Conservation (phyloP, 164 flowering plant genomes). For the Kalanchoe fedtschenkoi region DNA sequence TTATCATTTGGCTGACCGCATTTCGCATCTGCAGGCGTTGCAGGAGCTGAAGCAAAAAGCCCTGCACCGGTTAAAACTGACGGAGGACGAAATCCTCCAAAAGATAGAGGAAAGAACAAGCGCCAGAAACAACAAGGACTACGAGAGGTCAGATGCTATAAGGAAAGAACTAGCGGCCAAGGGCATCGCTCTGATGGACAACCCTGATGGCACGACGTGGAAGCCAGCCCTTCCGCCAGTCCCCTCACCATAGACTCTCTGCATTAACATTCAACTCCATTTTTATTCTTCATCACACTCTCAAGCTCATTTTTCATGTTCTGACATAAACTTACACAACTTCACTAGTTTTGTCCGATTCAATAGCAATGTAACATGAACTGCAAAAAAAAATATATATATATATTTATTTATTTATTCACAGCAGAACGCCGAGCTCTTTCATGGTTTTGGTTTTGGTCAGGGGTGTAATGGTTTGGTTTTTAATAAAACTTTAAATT, state of each 20-base stretch:
- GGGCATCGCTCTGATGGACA: constrained; percentile 92
- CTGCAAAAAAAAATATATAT: too few species aligned
- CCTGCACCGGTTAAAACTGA: constrained; percentile 63
- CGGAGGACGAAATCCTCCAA: constrained; percentile 55
- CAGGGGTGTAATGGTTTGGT: too few species aligned
- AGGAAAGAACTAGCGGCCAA: constrained; percentile 61
- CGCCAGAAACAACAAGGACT: constrained; percentile 72
- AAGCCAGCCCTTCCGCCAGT: constrained; percentile 73
- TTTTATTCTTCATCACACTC: neutral
- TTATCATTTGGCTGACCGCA: neutral
- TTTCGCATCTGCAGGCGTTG: constrained; percentile 34
- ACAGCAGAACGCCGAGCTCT: too few species aligned
- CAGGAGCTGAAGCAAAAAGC: constrained; percentile 70
- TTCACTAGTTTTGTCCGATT: too few species aligned
- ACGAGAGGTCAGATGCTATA: constrained; percentile 69
- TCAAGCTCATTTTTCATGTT: too few species aligned
- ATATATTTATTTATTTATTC: too few species aligned
- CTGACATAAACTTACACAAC: too few species aligned
- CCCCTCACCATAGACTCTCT: constrained; percentile 19
- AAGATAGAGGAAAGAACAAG: constrained; percentile 61
- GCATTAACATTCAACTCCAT: neutral
- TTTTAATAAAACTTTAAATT: too few species aligned
- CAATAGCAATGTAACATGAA: too few species aligned
- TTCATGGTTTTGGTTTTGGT: too few species aligned
- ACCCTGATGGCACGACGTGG: constrained; percentile 82